Evolutionary conservation across 2,329 filamentous ascomycete genomes (phyloP).

Genomic region (Verticillium isaacii): DNA sequence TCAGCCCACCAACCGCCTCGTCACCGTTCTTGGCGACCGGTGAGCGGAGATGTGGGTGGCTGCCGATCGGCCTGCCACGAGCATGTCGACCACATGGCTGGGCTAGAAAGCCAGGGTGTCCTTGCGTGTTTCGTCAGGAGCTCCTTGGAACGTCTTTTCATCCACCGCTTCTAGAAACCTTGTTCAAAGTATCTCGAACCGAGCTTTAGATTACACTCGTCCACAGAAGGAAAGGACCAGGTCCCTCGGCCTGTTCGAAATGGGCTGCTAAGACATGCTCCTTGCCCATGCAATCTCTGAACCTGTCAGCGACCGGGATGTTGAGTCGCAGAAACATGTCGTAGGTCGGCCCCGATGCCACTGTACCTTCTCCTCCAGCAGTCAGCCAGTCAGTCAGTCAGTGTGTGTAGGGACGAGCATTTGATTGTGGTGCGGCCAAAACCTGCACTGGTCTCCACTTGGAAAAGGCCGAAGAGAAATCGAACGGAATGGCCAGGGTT

Average conservation of each 20-base stretch:
- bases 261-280: neutral
- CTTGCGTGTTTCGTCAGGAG: neutral
- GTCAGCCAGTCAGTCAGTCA: neutral
- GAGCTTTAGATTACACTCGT: neutral
- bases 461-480: neutral
- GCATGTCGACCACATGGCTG: neutral
- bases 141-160: neutral
- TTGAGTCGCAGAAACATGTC: neutral
- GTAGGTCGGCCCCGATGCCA: no score
- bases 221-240: neutral
- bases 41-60: neutral
- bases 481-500: neutral
- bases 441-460: neutral
- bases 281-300: neutral
- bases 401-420: neutral
- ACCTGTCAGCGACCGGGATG: neutral
- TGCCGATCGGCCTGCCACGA: neutral
- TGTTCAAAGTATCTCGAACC: neutral
- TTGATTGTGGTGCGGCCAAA: neutral
- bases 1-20: neutral
- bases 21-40: neutral
- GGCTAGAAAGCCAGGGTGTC: neutral
- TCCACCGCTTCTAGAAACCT: neutral
- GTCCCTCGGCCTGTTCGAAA: neutral
- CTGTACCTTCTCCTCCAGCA: neutral